Conservation (phyloP, 2,329 filamentous ascomycete genomes). For the Cercospora zeae-maydis region DNA sequence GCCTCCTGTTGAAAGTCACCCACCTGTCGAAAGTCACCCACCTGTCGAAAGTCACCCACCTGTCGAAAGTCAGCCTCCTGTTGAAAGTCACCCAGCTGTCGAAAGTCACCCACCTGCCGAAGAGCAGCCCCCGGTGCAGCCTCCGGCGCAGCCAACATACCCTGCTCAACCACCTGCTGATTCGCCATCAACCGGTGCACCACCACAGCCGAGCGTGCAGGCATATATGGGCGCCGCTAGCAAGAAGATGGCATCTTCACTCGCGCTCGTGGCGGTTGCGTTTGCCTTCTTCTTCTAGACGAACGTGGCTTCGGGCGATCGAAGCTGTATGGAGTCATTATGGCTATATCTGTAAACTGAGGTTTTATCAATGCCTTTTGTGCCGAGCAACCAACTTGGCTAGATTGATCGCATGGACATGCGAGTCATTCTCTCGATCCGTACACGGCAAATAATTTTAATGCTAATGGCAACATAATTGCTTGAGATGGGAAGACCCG, state of each 20-base stretch:
- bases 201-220: constrained; percentile 1
- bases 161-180: background rate
- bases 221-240: constrained; percentile 6
- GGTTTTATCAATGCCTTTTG: background rate
- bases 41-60: background rate
- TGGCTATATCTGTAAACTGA: background rate
- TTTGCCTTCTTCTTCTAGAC: constrained; percentile 12
- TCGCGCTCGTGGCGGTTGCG: constrained; percentile 10
- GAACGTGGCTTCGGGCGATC: background rate
- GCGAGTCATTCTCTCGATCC: background rate
- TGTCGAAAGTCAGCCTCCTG: background rate
- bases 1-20: background rate
- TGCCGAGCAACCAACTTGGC: background rate
- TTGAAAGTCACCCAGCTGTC: background rate
- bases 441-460: background rate
- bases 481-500: background rate
- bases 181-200: background rate
- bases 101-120: background rate
- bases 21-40: background rate
- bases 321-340: constrained; percentile 9
- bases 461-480: background rate
- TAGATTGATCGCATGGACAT: background rate
- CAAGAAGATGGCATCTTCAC: constrained; percentile 7
- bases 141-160: background rate
- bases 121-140: background rate